These are phyloP conservation scores for Toxoplasma gondii DNA, from an alignment of 169 alveolate genomes.

Conservation along the genomic window DNA sequence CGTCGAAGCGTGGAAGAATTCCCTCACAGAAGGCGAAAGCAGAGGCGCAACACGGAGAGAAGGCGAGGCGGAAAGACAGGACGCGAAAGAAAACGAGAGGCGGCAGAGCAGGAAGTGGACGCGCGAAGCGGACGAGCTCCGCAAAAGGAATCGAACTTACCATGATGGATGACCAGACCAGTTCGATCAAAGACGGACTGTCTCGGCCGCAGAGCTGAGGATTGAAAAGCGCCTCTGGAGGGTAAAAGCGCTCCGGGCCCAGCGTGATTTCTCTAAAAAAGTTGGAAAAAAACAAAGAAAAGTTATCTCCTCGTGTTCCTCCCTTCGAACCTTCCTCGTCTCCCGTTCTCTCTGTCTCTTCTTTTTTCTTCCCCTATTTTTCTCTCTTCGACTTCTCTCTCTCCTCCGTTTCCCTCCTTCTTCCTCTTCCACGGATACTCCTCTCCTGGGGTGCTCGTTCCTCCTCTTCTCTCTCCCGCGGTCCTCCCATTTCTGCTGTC, in stretches of 20 bases:
- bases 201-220: constrained; percentile 76
- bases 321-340: neutral
- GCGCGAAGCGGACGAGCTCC: neutral
- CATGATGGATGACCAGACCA: constrained; percentile 74
- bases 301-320: neutral
- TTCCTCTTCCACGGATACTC: no score
- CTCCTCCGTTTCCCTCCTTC: neutral
- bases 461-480: neutral
- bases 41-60: neutral
- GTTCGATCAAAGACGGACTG: constrained; percentile 73
- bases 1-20: neutral
- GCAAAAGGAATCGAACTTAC: neutral
- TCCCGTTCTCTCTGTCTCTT: neutral
- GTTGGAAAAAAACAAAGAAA: neutral
- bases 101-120: neutral
- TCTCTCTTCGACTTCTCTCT: neutral
- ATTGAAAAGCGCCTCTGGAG: constrained; percentile 80
- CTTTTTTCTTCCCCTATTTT: neutral
- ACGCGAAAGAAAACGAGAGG: neutral
- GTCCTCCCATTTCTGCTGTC: neutral
- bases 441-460: no score
- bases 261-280: constrained; percentile 64
- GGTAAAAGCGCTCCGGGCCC: constrained; percentile 78
- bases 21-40: neutral
- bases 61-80: neutral